These are phyloP conservation scores for Phytopythium vexans DNA, from an alignment of 352 stramenopile genomes.

Conservation along the genomic window DNA sequence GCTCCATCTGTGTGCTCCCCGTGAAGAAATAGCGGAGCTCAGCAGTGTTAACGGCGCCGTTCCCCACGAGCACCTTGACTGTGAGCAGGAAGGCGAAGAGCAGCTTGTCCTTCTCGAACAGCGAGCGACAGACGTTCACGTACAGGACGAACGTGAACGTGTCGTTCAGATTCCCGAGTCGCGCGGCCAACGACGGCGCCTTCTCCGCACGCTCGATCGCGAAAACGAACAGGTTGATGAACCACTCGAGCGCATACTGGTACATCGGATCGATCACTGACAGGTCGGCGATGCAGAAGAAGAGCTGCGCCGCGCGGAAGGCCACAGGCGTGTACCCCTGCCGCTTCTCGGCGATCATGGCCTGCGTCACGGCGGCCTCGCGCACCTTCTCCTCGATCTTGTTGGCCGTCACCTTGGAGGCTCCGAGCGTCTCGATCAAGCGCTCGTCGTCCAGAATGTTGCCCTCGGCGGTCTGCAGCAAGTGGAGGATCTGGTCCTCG, in stretches of 20 bases:
- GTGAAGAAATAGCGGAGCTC: constrained; percentile 93
- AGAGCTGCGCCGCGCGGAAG: constrained; percentile 89
- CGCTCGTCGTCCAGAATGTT: constrained; percentile 96
- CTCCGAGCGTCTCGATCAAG: constrained; percentile 92
- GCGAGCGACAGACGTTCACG: constrained; percentile 93
- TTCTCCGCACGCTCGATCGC: constrained; percentile 88
- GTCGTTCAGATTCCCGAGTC: constrained; percentile 90
- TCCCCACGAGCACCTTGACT: constrained; percentile 90
- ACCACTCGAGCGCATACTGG: constrained; percentile 96
- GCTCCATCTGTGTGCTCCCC: constrained; percentile 90
- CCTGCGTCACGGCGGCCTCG: constrained; percentile 89
- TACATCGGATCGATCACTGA: constrained; percentile 95
- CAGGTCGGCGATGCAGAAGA: constrained; percentile 94
- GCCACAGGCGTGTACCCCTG: constrained; percentile 91
- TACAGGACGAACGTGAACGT: constrained; percentile 94
- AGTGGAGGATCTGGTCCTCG: constrained; percentile 94
- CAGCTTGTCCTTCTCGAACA: constrained; percentile 97
- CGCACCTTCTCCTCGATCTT: constrained; percentile 94
- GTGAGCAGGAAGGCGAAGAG: constrained; percentile 94
- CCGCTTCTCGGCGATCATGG: constrained; percentile 91
- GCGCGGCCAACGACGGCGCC: constrained; percentile 62
- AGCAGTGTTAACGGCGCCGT: constrained; percentile 62
- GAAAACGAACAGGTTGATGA: constrained; percentile 93
- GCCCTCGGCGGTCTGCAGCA: constrained; percentile 90
- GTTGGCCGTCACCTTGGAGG: constrained; percentile 92